A percentile compares a stretch with the other conserved stretches of the same genome.
Evolutionary conservation across 1,284 basidiomycete species (phyloP).

Genomic region (Pulveroboletus sp.): DNA sequence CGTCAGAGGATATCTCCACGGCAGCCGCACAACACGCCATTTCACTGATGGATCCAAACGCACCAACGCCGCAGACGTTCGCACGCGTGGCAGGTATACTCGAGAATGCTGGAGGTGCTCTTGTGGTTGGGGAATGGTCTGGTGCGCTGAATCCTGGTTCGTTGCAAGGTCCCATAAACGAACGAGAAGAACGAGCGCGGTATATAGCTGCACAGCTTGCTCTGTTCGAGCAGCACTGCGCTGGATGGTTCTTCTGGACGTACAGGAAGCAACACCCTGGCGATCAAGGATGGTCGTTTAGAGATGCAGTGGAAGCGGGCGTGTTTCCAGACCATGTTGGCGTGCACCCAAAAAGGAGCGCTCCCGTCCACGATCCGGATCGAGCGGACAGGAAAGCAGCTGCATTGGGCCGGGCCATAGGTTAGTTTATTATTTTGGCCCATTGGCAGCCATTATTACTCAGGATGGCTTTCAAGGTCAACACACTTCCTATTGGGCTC

Average conservation of each 20-base stretch:
- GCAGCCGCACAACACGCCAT: slow-evolving; percentile 60
- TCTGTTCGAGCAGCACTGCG: slow-evolving; percentile 65
- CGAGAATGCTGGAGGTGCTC: slow-evolving; percentile 51
- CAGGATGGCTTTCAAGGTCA: slow-evolving; percentile 39
- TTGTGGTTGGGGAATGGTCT: slow-evolving; percentile 87
- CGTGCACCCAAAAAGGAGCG: slow-evolving; percentile 25
- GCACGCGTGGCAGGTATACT: slow-evolving; percentile 46
- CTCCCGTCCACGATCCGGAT: slow-evolving; percentile 27
- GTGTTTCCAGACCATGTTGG: slow-evolving; percentile 60
- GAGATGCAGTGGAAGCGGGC: slow-evolving; percentile 65
- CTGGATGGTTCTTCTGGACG: slow-evolving; percentile 90
- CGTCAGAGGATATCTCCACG: slow-evolving; percentile 57
- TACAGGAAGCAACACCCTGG: slow-evolving; percentile 73
- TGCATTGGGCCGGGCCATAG: slow-evolving; percentile 42
- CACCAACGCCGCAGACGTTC: slow-evolving; percentile 44
- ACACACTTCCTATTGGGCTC: slow-evolving; percentile 62
- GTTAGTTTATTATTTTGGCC: slow-evolving; percentile 36
- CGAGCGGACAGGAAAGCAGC: slow-evolving; percentile 38
- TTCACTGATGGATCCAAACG: slow-evolving; percentile 45
- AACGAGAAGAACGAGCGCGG: slow-evolving; percentile 49
- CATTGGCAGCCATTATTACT: background rate
- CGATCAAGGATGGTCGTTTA: slow-evolving; percentile 79
- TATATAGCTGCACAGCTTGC: slow-evolving; percentile 71
- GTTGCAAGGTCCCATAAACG: slow-evolving; percentile 46
- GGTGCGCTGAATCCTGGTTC: slow-evolving; percentile 75